Percentiles rank a stretch among this genome's conserved stretches.
Evolutionary conservation across 495 filamentous ascomycete species (phyloP).

Genomic region (Pyrenula massariospora): DNA sequence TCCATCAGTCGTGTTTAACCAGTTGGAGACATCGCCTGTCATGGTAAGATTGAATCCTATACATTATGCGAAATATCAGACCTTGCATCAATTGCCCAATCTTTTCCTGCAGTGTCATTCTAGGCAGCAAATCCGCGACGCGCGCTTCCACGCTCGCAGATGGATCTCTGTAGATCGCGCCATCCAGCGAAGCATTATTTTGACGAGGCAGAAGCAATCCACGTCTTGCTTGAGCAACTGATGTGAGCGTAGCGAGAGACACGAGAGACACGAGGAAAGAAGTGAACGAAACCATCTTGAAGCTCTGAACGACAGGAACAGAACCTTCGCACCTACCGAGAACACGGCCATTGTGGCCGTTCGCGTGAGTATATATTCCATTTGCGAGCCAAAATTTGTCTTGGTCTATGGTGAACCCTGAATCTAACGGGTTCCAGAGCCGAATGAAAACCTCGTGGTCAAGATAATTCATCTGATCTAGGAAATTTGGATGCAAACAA

Average conservation of each 20-base stretch:
- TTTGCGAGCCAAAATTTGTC: not conserved
- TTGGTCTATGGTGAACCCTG: not conserved
- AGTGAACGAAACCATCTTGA: not conserved
- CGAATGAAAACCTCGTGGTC: not conserved
- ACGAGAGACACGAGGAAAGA: not conserved
- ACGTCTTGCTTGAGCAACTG: slow-evolving; percentile 2
- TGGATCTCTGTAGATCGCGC: slow-evolving; percentile 47
- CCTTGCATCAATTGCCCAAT: slow-evolving; percentile 54
- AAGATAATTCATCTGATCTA: not conserved
- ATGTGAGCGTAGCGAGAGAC: slow-evolving; percentile 2
- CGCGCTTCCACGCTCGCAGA: slow-evolving; percentile 45
- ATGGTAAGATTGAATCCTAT: not conserved
- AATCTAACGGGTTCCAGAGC: not conserved
- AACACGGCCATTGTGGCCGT: not conserved
- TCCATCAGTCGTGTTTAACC: slow-evolving; percentile 48
- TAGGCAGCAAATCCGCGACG: slow-evolving; percentile 48
- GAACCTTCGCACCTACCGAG: not conserved
- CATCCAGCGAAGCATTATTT: slow-evolving; percentile 2
- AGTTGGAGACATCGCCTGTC: slow-evolving; percentile 54
- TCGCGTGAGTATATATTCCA: not conserved
- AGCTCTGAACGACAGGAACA: not conserved
- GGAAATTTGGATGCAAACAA: not conserved
- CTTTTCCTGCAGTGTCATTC: slow-evolving; percentile 64
- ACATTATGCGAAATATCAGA: slow-evolving; percentile 1
- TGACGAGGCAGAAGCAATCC: slow-evolving; percentile 1